Conservation (phyloP, 768 basidiomycete genomes). For the Gloeostereum incarnatum region DNA sequence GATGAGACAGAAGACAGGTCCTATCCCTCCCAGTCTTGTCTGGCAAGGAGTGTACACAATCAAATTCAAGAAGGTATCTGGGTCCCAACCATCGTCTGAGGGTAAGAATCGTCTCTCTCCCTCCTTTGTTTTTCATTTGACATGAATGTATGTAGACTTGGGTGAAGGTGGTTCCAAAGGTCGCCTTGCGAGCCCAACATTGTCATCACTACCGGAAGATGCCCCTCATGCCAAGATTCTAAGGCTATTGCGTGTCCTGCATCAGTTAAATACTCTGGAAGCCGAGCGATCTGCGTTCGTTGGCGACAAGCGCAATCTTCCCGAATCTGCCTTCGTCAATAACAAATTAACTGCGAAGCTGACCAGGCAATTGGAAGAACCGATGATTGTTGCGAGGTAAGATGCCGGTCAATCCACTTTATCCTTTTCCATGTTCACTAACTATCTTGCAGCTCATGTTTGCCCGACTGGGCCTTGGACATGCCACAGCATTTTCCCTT, state of each 20-base stretch:
- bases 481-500: conserved; percentile 96
- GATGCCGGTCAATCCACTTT: conserved; percentile 9
- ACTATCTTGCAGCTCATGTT: conserved; percentile 58
- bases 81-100: conserved; percentile 61
- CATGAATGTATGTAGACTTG: conserved; percentile 29
- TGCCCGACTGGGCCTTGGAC: conserved; percentile 96
- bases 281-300: conserved; percentile 45
- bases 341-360: conserved; percentile 97
- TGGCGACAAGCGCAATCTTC: conserved; percentile 46
- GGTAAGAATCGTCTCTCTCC: conserved; percentile 26
- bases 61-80: conserved; percentile 87
- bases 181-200: conserved; percentile 53
- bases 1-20: conserved; percentile 61
- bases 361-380: conserved; percentile 94
- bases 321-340: conserved; percentile 87
- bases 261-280: conserved; percentile 73
- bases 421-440: neutral
- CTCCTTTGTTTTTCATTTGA: neutral
- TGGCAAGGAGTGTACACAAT: conserved; percentile 91
- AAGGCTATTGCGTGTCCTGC: conserved; percentile 79
- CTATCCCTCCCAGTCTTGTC: conserved; percentile 58
- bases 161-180: conserved; percentile 35
- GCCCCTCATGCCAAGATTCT: conserved; percentile 86
- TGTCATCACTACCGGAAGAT: conserved; percentile 78
- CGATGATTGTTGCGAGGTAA: conserved; percentile 97